These are phyloP conservation scores for Exophiala xenobiotica DNA, from an alignment of 2,329 filamentous ascomycete genomes.

Conservation along the genomic window DNA sequence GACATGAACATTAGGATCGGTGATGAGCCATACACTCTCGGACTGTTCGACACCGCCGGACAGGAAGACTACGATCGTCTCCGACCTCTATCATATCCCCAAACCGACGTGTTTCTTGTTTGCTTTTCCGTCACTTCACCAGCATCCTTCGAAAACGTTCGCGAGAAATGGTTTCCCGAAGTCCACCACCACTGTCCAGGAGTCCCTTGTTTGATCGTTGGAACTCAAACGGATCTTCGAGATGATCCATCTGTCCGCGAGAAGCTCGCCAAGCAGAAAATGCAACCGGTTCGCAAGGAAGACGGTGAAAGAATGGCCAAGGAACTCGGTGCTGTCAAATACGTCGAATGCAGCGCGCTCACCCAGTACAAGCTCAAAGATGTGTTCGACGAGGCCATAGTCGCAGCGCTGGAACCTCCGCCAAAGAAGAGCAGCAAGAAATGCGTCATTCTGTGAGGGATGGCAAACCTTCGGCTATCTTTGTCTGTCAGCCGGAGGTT, in stretches of 20 bases:
- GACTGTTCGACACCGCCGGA: conserved; percentile 96
- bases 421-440: conserved; percentile 74
- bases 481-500: conserved; percentile 5
- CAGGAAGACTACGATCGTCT: conserved; percentile 99
- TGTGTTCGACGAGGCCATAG: conserved; percentile 98
- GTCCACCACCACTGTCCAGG: conserved; percentile 98
- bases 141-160: conserved; percentile 97
- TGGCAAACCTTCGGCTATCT: neutral
- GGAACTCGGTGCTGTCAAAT: conserved; percentile 96
- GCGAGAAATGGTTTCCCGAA: conserved; percentile 98
- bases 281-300: conserved; percentile 86
- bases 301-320: conserved; percentile 96
- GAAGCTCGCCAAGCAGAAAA: conserved; percentile 93
- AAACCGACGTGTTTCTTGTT: conserved; percentile 97
- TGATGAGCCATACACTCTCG: conserved; percentile 95
- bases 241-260: conserved; percentile 84
- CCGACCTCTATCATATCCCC: conserved; percentile 92
- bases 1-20: conserved; percentile 80
- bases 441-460: conserved; percentile 66
- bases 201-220: conserved; percentile 95
- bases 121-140: conserved; percentile 98
- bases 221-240: conserved; percentile 93
- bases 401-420: conserved; percentile 85
- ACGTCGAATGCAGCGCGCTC: conserved; percentile 96
- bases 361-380: conserved; percentile 99